Evolutionary conservation across 2,329 filamentous ascomycete genomes (phyloP), one percentile per base, ranked within the genome.

Genomic region (Akanthomyces uredinophilus): DNA sequence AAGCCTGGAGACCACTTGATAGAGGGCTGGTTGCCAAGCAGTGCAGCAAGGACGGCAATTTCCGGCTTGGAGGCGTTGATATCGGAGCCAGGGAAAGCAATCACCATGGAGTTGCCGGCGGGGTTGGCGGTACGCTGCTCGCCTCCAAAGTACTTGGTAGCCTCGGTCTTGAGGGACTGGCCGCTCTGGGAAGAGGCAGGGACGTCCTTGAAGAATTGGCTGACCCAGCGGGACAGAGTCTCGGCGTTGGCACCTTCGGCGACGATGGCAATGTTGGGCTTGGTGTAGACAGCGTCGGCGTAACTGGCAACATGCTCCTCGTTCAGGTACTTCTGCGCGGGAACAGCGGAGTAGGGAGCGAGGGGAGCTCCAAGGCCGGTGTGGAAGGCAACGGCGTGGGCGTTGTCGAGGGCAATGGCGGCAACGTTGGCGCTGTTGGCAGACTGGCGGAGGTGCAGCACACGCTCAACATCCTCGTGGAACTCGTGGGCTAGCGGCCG

Each of bases 1-100:
- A 96, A 98, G 70, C 95, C 95, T 66, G 91, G 80, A 58, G 91
- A 88, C 94, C 94, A 99, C 83, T 98, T 99, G 82, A 98, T 92
- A 77, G 81, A 89, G 60, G 92, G 90, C 77, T 96, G 81, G 65
- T 94, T 95, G 72, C 95, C 95, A 58, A 99, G 89, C 22, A 99
- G 87, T 66, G 92, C 87, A 63, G 90, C 87, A 62, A 99, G 87
- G 66, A 99, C 92, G 66, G 89, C 85, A 66, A 92, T 85, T 79
- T 97, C 93, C 61, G 95, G 91, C 83, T 96, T 96, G 83, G 91
- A 92, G 70, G 86, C 87, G 66, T 83, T 82, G 69, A 88, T 87
- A 78, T 91, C 90, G 66, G 92, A 92, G 64, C 94, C 93, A 63
- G 92, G 90, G 89, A 99, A 98, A 66, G 87, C 95, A 73, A 99